Evolutionary conservation across 1,284 basidiomycete genomes (phyloP).

Genomic region (Cryptococcus hybrid): DNA sequence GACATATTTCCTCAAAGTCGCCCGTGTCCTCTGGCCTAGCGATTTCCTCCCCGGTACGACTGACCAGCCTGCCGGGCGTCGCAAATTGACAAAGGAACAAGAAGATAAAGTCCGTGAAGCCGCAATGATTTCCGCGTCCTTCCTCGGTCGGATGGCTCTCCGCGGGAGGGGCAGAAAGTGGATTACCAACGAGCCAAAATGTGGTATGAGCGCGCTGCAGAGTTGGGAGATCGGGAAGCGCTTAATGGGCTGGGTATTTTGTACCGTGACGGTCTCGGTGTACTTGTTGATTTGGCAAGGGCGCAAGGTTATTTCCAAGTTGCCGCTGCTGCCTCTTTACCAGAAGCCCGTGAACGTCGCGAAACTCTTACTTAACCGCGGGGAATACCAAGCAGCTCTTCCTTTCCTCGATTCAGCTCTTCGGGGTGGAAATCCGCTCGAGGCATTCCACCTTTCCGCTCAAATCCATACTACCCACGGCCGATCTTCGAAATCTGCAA

Average conservation of each 20-base stretch:
- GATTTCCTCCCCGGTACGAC: conserved; percentile 55
- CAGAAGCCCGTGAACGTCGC: conserved; percentile 90
- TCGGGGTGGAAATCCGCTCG: conserved; percentile 80
- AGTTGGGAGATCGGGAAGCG: conserved; percentile 77
- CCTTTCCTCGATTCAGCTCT: conserved; percentile 78
- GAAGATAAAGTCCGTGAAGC: conserved; percentile 64
- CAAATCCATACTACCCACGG: conserved; percentile 64
- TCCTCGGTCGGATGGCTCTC: conserved; percentile 88
- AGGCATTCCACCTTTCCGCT: conserved; percentile 88
- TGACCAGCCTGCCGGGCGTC: conserved; percentile 49
- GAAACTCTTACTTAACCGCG: conserved; percentile 64
- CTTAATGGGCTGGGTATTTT: conserved; percentile 90
- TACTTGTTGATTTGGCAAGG: conserved; percentile 51
- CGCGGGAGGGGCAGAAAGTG: conserved; percentile 87
- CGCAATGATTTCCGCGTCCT: conserved; percentile 70
- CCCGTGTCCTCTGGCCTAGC: conserved; percentile 75
- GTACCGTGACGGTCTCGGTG: conserved; percentile 81
- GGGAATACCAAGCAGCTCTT: conserved; percentile 56
- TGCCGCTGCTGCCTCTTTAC: conserved; percentile 80
- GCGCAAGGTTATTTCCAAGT: conserved; percentile 67
- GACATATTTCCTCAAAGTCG: conserved; percentile 77
- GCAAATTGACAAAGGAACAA: conserved; percentile 55
- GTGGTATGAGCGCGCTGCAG: conserved; percentile 89
- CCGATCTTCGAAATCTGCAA: conserved; percentile 47
- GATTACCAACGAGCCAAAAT: conserved; percentile 77